phyloP scores from a whole-genome alignment of 768 basidiomycete species.

The Rubroboletus pulcherrimus region DNA sequence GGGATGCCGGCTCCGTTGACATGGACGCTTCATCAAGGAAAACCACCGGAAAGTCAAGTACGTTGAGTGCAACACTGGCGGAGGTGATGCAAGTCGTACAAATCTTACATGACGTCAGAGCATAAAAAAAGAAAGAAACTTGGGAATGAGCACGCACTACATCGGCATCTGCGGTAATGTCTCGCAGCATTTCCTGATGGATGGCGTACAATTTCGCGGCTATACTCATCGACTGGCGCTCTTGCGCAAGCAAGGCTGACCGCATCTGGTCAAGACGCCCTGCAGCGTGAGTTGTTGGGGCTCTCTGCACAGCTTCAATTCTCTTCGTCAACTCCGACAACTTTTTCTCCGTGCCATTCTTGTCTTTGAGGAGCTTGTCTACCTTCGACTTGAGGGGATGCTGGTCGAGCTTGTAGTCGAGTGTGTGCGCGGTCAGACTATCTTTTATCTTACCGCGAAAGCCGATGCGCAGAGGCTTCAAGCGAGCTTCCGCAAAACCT shows the following conservation, averaged over 20 bases:
- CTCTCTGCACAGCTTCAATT: slow-evolving; percentile 18
- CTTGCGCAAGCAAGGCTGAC: slow-evolving; percentile 20
- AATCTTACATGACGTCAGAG: slow-evolving; percentile 43
- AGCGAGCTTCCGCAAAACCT: slow-evolving; percentile 54
- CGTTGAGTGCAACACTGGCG: slow-evolving; percentile 58
- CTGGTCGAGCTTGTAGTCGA: slow-evolving; percentile 57
- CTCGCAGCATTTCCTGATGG: slow-evolving; percentile 59
- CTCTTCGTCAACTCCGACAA: slow-evolving; percentile 25
- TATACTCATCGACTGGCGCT: slow-evolving; percentile 31
- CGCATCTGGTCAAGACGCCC: slow-evolving; percentile 31
- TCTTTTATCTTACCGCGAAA: slow-evolving; percentile 55
- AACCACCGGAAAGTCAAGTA: slow-evolving; percentile 87
- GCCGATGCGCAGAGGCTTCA: slow-evolving; percentile 78
- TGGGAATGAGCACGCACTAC: slow-evolving; percentile 50
- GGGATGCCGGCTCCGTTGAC: slow-evolving; percentile 90
- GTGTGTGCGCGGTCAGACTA: slow-evolving; percentile 52
- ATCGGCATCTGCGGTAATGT: slow-evolving; percentile 63
- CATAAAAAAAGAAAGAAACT: background rate
- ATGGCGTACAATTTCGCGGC: slow-evolving; percentile 49
- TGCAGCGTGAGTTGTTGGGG: slow-evolving; percentile 11
- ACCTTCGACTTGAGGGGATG: slow-evolving; percentile 55
- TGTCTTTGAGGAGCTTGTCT: slow-evolving; percentile 38
- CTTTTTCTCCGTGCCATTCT: slow-evolving; percentile 30
- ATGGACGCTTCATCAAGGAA: slow-evolving; percentile 95
- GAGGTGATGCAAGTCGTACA: slow-evolving; percentile 88